phyloP scores from a whole-genome alignment of 495 filamentous ascomycete species.

The Trichoderma gamsii region DNA sequence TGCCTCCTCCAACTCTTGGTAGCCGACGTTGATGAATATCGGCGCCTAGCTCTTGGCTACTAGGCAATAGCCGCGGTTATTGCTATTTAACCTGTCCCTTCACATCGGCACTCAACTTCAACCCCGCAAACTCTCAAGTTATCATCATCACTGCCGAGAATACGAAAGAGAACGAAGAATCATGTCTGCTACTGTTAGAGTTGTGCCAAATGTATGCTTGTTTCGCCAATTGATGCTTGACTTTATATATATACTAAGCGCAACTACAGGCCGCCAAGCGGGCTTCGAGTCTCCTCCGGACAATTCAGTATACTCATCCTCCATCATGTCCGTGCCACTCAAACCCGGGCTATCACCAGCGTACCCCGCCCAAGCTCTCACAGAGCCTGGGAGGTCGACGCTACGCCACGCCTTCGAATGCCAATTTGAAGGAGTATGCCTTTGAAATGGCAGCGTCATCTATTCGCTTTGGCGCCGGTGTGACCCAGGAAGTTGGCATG shows the following conservation, averaged over 20 bases:
- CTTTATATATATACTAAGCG: background rate
- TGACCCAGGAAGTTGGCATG: conserved; percentile 98
- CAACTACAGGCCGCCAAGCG: conserved; percentile 57
- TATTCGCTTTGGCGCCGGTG: conserved; percentile 88
- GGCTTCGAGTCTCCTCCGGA: conserved; percentile 76
- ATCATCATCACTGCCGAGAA: no score
- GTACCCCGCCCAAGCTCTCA: conserved; percentile 52
- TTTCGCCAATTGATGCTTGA: background rate
- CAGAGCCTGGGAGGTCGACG: conserved; percentile 27
- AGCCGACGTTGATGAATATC: no score
- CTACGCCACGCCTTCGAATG: conserved; percentile 67
- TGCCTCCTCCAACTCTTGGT: no score
- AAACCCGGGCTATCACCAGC: conserved; percentile 68
- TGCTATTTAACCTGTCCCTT: no score
- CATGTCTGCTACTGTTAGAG: background rate
- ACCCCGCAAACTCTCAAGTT: no score
- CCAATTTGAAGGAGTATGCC: conserved; percentile 86
- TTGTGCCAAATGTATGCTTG: background rate
- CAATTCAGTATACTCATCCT: conserved; percentile 85
- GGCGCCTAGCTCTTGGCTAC: no score
- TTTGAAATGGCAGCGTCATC: conserved; percentile 96
- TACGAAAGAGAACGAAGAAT: background rate
- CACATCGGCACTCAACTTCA: no score
- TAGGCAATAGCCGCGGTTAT: no score
- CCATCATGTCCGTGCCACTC: conserved; percentile 89